Percentiles rank a stretch among this genome's conserved stretches.
Evolutionary conservation across 1,139 yeast genomes (phyloP).

Genomic region (Geotrichum klebahnii): DNA sequence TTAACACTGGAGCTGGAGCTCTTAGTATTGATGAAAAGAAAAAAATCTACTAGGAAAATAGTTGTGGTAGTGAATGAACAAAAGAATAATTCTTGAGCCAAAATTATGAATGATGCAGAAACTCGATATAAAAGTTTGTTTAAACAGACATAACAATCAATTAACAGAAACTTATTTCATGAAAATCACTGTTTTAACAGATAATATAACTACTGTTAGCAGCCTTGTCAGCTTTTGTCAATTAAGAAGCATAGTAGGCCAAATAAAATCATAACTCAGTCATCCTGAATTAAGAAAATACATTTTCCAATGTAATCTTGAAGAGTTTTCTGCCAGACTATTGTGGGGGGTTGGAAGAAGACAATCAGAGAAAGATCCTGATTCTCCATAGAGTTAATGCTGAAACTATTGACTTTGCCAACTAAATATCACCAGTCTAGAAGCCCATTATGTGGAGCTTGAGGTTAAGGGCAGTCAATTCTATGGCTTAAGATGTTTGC

Average conservation of each 20-base stretch:
- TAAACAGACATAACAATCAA: not conserved
- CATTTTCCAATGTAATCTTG: conserved; percentile 56
- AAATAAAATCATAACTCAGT: conserved; percentile 69
- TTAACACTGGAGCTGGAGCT: conserved; percentile 95
- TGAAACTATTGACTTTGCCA: conserved; percentile 70
- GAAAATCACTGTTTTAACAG: conserved; percentile 39
- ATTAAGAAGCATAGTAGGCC: conserved; percentile 70
- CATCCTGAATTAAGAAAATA: conserved; percentile 74
- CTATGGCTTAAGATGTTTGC: conserved; percentile 86
- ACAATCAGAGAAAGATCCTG: too few relatives aligned
- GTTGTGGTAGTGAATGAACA: conserved; percentile 1
- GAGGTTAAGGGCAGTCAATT: conserved; percentile 79
- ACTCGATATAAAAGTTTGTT: not conserved
- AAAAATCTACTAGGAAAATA: conserved; percentile 83
- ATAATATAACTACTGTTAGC: conserved; percentile 81
- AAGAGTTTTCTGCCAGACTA: too few relatives aligned
- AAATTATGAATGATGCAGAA: not conserved
- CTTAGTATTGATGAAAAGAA: conserved; percentile 92
- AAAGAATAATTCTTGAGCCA: not conserved
- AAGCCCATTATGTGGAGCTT: conserved; percentile 82
- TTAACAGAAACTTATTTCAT: not conserved
- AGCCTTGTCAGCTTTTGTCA: conserved; percentile 74
- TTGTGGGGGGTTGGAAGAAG: too few relatives aligned
- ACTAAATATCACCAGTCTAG: conserved; percentile 79
- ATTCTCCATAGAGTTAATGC: conserved; percentile 81